Evolutionary conservation across 2,329 filamentous ascomycete genomes (phyloP), one percentile per base, ranked within the genome.

Genomic region (Colletotrichum coccodes): DNA sequence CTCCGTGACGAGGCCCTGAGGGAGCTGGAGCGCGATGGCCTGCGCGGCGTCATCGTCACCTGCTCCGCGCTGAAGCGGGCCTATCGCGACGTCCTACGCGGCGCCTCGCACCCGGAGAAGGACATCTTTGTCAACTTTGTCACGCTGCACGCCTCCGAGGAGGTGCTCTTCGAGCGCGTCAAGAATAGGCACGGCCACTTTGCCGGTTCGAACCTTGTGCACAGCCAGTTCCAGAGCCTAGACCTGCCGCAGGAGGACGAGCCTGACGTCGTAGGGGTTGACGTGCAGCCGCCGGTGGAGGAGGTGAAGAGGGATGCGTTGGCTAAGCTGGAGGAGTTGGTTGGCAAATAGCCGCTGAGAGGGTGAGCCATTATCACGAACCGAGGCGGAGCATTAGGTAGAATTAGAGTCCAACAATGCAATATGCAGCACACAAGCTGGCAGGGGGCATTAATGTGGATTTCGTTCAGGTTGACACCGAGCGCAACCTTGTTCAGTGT

Each of bases 31-130:
- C 76, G 74, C 53, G 80, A 82, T 8, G 81, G 85, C 3, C 78
- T 83, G 30, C 30, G 49, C n/a, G 86, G 91, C 42, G 91, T 94
- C 28, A 89, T 94, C 60, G 87, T 94, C 62, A 93, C 92, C 58
- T 95, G 92, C 83, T 93, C 91, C n/a, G 92, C 92, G 0, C 83
- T 95, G 21, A 94, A 94, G 80, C 89, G 89, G 72, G 92, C 91
- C 78, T 95, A 94, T 82, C 89, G 92, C 66, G 91, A 94, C 70
- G 84, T 90, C 36, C 86, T 91, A 73, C 86, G 89, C 23, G 81
- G 87, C 7, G 88, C 88, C 2, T 84, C 86, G 6, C 88, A 88
- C 74, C 83, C 86, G 71, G 82, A 85, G 53, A 84, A 84, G 18
- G 82, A 84, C 23, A 83, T 90, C 14, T 82, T 84, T 40, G 84